Percentiles rank a stretch among this genome's conserved stretches.
phyloP scores from a whole-genome alignment of 139 green algal genomes.

The Yamagishiella unicocca region DNA sequence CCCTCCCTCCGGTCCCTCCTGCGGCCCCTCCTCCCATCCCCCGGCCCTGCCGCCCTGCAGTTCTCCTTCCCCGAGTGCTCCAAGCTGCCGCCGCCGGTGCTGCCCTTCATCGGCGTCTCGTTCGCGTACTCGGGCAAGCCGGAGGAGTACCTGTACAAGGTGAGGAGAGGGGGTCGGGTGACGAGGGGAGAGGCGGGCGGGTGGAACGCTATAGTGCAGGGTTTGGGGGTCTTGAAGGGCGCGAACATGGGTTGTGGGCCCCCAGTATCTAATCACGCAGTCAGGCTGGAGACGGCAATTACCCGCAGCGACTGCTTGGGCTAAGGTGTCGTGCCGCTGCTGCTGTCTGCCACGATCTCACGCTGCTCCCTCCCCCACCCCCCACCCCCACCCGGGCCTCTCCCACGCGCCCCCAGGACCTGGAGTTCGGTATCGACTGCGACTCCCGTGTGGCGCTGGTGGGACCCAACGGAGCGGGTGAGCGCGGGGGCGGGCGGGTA shows the following conservation, averaged over 20 bases:
- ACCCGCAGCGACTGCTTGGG: too few relatives aligned
- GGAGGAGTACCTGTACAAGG: constrained; percentile 62
- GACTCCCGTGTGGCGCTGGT: constrained; percentile 94
- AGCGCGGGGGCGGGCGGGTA: too few relatives aligned
- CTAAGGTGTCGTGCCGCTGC: too few relatives aligned
- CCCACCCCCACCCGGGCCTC: too few relatives aligned
- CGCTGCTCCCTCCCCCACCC: too few relatives aligned
- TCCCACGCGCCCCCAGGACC: constrained; percentile 51
- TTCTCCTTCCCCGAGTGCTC: constrained; percentile 81
- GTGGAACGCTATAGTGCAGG: too few relatives aligned
- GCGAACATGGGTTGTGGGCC: too few relatives aligned
- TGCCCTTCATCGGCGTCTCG: constrained; percentile 75
- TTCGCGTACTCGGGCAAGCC: constrained; percentile 71
- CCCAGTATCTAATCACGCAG: too few relatives aligned
- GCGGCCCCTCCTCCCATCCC: not conserved
- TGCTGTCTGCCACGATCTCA: too few relatives aligned
- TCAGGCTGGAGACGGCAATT: too few relatives aligned
- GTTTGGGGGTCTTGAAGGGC: too few relatives aligned
- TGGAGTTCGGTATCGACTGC: constrained; percentile 96
- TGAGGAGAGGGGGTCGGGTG: not conserved
- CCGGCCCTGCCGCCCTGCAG: not conserved
- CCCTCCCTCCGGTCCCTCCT: not conserved
- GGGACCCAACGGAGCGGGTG: constrained; percentile 80
- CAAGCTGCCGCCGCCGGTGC: constrained; percentile 86
- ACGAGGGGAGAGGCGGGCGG: constrained; percentile 57